Percentiles rank a stretch among this genome's conserved stretches.
Evolutionary conservation across 257 asterid genomes (phyloP).

Genomic region (Scutellaria galericulata): DNA sequence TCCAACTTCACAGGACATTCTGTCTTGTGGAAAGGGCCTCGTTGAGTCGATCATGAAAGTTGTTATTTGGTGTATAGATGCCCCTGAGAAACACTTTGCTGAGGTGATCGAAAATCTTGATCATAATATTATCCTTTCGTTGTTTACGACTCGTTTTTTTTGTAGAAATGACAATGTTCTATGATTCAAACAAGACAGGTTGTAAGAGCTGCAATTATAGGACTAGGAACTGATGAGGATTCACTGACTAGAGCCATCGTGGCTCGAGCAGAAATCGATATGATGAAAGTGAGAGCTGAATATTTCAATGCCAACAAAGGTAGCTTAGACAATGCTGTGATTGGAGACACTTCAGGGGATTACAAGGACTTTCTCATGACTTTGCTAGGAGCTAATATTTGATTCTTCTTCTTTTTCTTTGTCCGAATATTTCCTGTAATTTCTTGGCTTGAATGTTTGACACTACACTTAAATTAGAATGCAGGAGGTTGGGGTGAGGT

Average conservation of each 20-base stretch:
- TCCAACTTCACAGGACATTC: slow-evolving; percentile 55
- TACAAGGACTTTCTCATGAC: slow-evolving; percentile 75
- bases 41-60: slow-evolving; percentile 60
- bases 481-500: slow-evolving; percentile 2
- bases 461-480: neutral
- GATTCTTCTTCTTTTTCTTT: neutral
- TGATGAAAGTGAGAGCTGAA: slow-evolving; percentile 68
- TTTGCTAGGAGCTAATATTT: slow-evolving; percentile 65
- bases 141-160: neutral
- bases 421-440: neutral
- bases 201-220: slow-evolving; percentile 57
- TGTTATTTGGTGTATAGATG: slow-evolving; percentile 65
- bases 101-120: slow-evolving; percentile 51
- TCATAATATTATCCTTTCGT: neutral
- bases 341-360: slow-evolving; percentile 81
- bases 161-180: neutral
- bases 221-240: slow-evolving; percentile 82
- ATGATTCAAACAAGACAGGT: slow-evolving; percentile 49
- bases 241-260: slow-evolving; percentile 77
- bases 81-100: slow-evolving; percentile 85
- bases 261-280: slow-evolving; percentile 73
- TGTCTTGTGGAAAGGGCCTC: slow-evolving; percentile 55
- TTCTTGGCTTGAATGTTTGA: slow-evolving; percentile 15
- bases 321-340: slow-evolving; percentile 63
- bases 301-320: slow-evolving; percentile 49